Percentiles rank a stretch among this genome's conserved stretches.
Conservation (phyloP, 345 rosid species). For the Citrus reticulata region DNA sequence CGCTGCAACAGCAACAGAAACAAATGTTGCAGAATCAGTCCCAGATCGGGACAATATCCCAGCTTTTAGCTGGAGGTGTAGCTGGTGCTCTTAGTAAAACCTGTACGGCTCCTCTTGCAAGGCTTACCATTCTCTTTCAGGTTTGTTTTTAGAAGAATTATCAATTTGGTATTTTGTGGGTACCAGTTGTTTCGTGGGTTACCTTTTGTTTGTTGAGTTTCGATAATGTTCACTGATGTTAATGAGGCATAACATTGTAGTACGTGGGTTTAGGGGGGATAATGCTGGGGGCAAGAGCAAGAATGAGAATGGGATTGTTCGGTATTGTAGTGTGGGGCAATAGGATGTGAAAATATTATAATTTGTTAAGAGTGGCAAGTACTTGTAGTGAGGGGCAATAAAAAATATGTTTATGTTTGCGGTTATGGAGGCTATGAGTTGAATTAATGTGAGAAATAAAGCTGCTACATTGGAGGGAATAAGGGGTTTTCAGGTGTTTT, state of each 20-base stretch:
- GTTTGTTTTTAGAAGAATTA: slow-evolving; percentile 27
- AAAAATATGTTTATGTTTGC: not conserved
- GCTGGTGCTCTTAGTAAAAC: slow-evolving; percentile 97
- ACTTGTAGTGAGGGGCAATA: not conserved
- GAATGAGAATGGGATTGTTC: not conserved
- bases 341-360: not conserved
- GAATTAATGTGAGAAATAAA: not conserved
- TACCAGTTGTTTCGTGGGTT: not conserved
- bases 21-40: slow-evolving; percentile 38
- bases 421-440: not conserved
- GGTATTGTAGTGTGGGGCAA: not conserved
- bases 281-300: not conserved
- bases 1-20: slow-evolving; percentile 37
- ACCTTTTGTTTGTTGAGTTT: not conserved
- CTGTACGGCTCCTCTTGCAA: slow-evolving; percentile 94
- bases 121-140: slow-evolving; percentile 97
- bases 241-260: not conserved
- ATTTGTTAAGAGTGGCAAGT: not conserved
- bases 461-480: not conserved
- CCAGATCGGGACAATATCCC: slow-evolving; percentile 69
- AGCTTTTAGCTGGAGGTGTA: slow-evolving; percentile 88
- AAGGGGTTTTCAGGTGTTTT: not conserved
- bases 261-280: not conserved
- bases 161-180: not conserved
- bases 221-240: not conserved